These are phyloP conservation scores for Paxillus involutus DNA, from an alignment of 768 basidiomycete genomes.

Conservation along the genomic window DNA sequence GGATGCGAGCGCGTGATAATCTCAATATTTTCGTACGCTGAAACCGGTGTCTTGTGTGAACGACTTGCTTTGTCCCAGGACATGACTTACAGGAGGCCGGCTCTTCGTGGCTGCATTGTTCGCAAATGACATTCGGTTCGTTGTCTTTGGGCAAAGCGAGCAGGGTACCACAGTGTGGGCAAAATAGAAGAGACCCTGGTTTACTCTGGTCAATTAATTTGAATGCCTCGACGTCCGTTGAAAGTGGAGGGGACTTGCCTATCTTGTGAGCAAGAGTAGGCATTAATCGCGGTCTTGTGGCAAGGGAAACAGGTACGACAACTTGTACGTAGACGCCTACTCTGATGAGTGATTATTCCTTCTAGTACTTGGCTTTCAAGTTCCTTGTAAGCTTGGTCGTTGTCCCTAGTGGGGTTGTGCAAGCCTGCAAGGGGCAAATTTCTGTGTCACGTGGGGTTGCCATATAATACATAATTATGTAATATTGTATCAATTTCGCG, in stretches of 20 bases:
- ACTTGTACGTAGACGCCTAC: not conserved
- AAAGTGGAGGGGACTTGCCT: slow-evolving; percentile 31
- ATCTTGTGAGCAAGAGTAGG: slow-evolving; percentile 46
- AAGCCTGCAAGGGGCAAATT: too few relatives aligned
- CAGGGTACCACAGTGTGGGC: slow-evolving; percentile 89
- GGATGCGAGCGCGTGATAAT: slow-evolving; percentile 90
- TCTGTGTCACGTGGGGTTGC: too few relatives aligned
- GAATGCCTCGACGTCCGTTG: not conserved
- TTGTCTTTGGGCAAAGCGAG: slow-evolving; percentile 78
- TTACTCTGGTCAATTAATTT: slow-evolving; percentile 1
- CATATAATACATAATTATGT: too few relatives aligned
- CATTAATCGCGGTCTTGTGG: slow-evolving; percentile 10
- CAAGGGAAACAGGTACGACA: too few relatives aligned
- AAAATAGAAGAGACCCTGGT: slow-evolving; percentile 89
- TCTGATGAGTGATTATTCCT: too few relatives aligned
- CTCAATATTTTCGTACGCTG: slow-evolving; percentile 90
- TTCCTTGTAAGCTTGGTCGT: too few relatives aligned
- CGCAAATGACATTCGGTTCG: slow-evolving; percentile 75
- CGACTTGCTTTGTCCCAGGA: not conserved
- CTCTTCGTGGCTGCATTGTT: slow-evolving; percentile 86
- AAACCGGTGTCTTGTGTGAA: not conserved
- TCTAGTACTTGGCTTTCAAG: not conserved
- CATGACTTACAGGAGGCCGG: slow-evolving; percentile 81
- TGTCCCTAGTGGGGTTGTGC: too few relatives aligned
- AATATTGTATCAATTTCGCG: slow-evolving; percentile 2